A percentile compares a stretch with the other conserved stretches of the same genome.
These are phyloP conservation scores for Phyllosticta citrichinensis DNA, from an alignment of 2,329 filamentous ascomycete species.

Conservation along the genomic window DNA sequence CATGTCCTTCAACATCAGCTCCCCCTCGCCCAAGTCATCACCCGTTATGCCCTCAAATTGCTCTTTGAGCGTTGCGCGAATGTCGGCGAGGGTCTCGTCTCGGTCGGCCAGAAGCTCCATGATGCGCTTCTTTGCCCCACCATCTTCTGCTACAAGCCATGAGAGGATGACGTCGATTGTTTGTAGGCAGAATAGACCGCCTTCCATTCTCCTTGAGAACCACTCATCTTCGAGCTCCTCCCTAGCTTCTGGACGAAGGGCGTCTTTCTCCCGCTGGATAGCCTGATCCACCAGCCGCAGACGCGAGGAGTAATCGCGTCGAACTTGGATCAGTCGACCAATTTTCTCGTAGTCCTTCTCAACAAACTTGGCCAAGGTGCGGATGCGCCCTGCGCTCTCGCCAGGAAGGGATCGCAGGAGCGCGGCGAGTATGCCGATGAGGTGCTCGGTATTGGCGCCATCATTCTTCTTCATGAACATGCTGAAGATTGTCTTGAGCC, in stretches of 20 bases:
- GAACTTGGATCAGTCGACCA: constrained; percentile 57
- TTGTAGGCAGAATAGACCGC: constrained; percentile 74
- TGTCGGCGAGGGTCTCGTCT: constrained; percentile 52
- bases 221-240: constrained; percentile 55
- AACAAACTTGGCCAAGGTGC: constrained; percentile 84
- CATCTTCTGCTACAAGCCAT: constrained; percentile 87
- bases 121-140: constrained; percentile 59
- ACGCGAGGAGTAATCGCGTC: constrained; percentile 58
- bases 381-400: constrained; percentile 67
- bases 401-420: constrained; percentile 71
- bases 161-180: constrained; percentile 75
- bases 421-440: constrained; percentile 75
- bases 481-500: constrained; percentile 75
- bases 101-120: constrained; percentile 53
- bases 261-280: constrained; percentile 52
- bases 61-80: constrained; percentile 60
- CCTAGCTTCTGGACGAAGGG: constrained; percentile 48
- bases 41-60: constrained; percentile 49
- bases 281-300: constrained; percentile 53
- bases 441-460: constrained; percentile 59
- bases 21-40: constrained; percentile 43
- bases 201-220: constrained; percentile 67
- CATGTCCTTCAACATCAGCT: constrained; percentile 50
- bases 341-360: constrained; percentile 91
- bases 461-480: constrained; percentile 79